Percentiles rank a stretch among this genome's conserved stretches.
Evolutionary conservation across 495 filamentous ascomycete genomes (phyloP).

Genomic region (Amniculicola lignicola): DNA sequence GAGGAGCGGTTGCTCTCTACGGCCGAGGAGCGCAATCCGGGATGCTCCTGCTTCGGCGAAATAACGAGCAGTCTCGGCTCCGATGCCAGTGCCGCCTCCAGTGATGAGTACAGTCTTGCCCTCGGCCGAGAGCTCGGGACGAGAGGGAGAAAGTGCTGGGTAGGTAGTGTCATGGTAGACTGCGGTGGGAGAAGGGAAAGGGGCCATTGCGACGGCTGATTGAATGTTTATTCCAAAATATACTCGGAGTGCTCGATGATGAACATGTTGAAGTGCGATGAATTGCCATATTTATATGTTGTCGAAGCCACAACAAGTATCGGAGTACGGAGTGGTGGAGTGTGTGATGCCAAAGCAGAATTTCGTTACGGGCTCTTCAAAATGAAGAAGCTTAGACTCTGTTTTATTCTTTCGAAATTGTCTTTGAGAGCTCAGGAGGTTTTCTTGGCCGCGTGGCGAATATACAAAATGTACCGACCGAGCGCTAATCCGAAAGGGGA

Average conservation of each 20-base stretch:
- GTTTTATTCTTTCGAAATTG: no score
- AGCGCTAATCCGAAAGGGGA: no score
- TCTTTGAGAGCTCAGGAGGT: no score
- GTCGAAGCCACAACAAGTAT: no score
- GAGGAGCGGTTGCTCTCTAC: conserved; percentile 37
- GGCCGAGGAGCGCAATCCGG: conserved; percentile 33
- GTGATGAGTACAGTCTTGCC: conserved; percentile 29
- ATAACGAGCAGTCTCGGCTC: conserved; percentile 13
- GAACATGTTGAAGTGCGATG: not conserved
- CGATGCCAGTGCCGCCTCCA: conserved; percentile 28
- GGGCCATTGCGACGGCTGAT: conserved; percentile 7
- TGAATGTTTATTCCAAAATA: not conserved
- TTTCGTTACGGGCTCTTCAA: no score
- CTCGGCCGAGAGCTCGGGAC: conserved; percentile 24
- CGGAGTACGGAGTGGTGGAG: no score
- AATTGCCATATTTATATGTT: not conserved
- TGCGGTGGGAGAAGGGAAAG: conserved; percentile 32
- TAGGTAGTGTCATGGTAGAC: conserved; percentile 23
- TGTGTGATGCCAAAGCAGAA: no score
- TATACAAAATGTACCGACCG: conserved; percentile 44
- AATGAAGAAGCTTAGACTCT: not conserved
- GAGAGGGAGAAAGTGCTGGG: conserved; percentile 19
- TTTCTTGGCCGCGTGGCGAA: no score
- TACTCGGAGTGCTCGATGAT: conserved; percentile 18
- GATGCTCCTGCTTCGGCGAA: conserved; percentile 29